Percentiles rank a stretch among this genome's conserved stretches.
phyloP scores from a whole-genome alignment of 176 grass and related monocot genomes.

The Oryza rufipogon region DNA sequence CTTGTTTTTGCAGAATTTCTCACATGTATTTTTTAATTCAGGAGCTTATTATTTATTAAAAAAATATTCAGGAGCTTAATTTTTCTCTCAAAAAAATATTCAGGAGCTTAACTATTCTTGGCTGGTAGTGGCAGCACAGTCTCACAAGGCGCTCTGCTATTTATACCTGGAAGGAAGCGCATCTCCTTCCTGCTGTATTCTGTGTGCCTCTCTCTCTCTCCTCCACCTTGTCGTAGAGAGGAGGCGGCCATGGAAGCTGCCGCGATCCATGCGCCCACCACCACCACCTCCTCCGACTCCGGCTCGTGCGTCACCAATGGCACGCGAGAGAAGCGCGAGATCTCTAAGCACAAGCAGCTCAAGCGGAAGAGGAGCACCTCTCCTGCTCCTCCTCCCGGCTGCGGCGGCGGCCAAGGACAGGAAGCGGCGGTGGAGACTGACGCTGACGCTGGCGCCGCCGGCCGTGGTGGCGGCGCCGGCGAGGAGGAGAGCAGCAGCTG shows the following conservation, averaged over 20 bases:
- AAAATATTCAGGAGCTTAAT: no score
- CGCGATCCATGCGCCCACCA: slow-evolving; percentile 45
- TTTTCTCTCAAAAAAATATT: neutral
- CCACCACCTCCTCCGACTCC: slow-evolving; percentile 33
- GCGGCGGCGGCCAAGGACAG: no score
- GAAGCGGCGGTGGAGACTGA: neutral
- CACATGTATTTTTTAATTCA: neutral
- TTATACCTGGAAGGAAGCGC: slow-evolving; percentile 34
- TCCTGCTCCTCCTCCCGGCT: neutral
- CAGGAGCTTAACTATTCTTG: neutral
- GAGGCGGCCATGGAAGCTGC: slow-evolving; percentile 47
- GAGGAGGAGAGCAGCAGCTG: slow-evolving; percentile 32
- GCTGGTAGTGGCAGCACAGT: neutral
- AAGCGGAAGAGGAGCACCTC: slow-evolving; percentile 26
- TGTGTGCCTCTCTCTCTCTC: neutral
- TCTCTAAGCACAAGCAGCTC: slow-evolving; percentile 8
- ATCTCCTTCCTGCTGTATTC: neutral
- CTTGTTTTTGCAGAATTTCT: slow-evolving; percentile 7
- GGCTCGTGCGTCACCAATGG: slow-evolving; percentile 41
- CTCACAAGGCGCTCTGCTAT: slow-evolving; percentile 36
- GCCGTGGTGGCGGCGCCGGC: neutral
- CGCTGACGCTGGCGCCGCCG: neutral
- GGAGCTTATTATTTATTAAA: neutral
- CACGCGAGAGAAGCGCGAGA: slow-evolving; percentile 25
- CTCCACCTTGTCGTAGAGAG: neutral